Evolutionary conservation across 805 yeast genomes (phyloP), one percentile per base, ranked within the genome.

Genomic region (Metschnikowia hibisci): DNA sequence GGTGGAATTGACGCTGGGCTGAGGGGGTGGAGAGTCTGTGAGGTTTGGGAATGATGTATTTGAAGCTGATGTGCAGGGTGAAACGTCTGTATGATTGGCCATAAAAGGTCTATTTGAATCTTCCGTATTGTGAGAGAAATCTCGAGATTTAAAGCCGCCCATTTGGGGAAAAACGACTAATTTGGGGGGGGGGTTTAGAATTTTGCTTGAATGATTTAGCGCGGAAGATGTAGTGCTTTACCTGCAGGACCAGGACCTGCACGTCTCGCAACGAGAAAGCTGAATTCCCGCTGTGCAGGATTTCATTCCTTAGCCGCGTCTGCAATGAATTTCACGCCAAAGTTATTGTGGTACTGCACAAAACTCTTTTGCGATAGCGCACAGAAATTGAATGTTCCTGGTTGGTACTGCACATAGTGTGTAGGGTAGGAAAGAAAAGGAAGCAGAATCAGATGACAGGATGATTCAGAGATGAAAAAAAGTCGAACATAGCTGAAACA

Each of bases 61-160:
- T 12, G 32, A 37, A 11, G 33, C 29, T 13, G 46, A 43, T 1
- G 55, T 51, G 43, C 55, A 50, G 3, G 55, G 55, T 20, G 55
- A 51, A n/a, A 46, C 38, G n/a, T 37, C 40, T 2, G 15, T 32
- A 5, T 14, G 34, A 6, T 12, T 22, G 11, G 30, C 33, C 33
- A 29, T 36, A 10, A 73, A 64, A 32, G 43, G 43, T 38, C 70
- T 43, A 45, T 69, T 42, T 15, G 12, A 6, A 20, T 9, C 15
- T 32, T 9, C n/a, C n/a, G 34, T 8, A 6, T 20, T 20, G 23
- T 6, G 23, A 3, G 23, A 20, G 23, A 6, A n/a, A 10, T 30
- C 4, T 30, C 32, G 31, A 10, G 39, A 27, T n/a, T 35, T 20
- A 7, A 16, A 23, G 32, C 39, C 39, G 8, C 39, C 39, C 12